Evolutionary conservation across 148 eudicot genomes (phyloP), one percentile per base, ranked within the genome.

Genomic region (Spergularia marina): DNA sequence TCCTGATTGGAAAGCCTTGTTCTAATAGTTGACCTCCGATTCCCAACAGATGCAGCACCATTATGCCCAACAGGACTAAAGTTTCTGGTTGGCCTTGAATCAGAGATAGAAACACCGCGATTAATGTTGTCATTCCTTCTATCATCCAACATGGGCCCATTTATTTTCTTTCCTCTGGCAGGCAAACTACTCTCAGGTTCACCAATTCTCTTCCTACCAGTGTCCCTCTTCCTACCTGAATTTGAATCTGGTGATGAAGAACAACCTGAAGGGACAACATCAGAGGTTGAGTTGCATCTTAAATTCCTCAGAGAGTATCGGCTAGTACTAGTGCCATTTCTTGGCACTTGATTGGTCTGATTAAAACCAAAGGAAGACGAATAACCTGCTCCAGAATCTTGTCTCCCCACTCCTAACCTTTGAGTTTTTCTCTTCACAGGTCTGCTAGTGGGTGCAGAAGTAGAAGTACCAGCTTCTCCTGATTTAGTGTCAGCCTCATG

Each of bases 121-220:
- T 69, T 82, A 23, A 81, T 56, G 65, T 30, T 76, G 12, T 83
- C 80, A 61, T 58, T 71, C 62, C 76, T 83, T 41, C 78, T 65
- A 54, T 80, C 83, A 70, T 80, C 75, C 68, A 73, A 23, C 53
- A 54, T 71, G 70, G 84, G 66, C 10, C 86, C 83, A 72, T 60
- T 88, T 9, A 70, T 83, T 80, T 82, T 90, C 85, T 87, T 91
- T 12, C 87, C 90, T 87, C 83, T 77, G 53, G 21, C 71, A 76
- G 91, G 71, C 56, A 82, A 83, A 81, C 92, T 86, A 72, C 79
- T 85, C 80, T 87, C 94, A 49, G 86, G 86, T 75, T 90, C 89
- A 70, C 87, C 77, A 65, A 71, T 77, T 86, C 87, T 89, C 86
- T 88, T 90, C 87, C 82, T 86, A 56, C 83, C 78, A 55, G 75